These are phyloP conservation scores for Vigna radiata DNA, from an alignment of 306 rosid species.

Conservation along the genomic window DNA sequence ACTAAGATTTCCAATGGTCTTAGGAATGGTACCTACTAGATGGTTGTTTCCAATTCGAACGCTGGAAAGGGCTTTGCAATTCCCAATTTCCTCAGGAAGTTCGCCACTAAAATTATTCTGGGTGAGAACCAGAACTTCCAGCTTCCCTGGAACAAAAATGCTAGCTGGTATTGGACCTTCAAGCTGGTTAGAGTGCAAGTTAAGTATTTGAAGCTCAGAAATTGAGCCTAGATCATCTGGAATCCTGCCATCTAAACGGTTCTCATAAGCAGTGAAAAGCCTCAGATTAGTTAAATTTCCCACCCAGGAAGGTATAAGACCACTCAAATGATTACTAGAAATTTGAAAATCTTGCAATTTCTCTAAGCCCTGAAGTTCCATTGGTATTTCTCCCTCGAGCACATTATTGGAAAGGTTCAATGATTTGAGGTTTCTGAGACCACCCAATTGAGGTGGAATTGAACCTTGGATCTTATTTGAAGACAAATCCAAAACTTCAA, in stretches of 20 bases:
- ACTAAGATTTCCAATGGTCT: slow-evolving; percentile 74
- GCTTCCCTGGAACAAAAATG: slow-evolving; percentile 81
- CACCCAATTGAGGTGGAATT: slow-evolving; percentile 78
- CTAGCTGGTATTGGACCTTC: slow-evolving; percentile 86
- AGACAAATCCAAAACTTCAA: slow-evolving; percentile 89
- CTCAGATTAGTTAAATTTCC: slow-evolving; percentile 82
- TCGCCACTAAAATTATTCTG: slow-evolving; percentile 76
- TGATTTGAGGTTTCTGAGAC: slow-evolving; percentile 75
- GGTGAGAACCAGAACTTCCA: slow-evolving; percentile 85
- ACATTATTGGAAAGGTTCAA: slow-evolving; percentile 81
- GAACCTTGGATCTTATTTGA: slow-evolving; percentile 79
- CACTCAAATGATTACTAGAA: slow-evolving; percentile 84
- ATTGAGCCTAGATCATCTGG: slow-evolving; percentile 78
- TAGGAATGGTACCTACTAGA: slow-evolving; percentile 52
- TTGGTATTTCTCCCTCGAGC: slow-evolving; percentile 81
- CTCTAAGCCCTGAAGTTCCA: slow-evolving; percentile 70
- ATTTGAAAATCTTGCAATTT: slow-evolving; percentile 78
- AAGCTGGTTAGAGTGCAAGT: slow-evolving; percentile 89
- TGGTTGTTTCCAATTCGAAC: slow-evolving; percentile 57
- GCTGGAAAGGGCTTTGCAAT: slow-evolving; percentile 54
- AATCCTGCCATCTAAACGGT: slow-evolving; percentile 71
- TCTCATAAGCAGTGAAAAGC: slow-evolving; percentile 91
- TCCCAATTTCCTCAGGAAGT: slow-evolving; percentile 54
- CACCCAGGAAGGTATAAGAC: slow-evolving; percentile 81
- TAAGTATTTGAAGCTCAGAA: slow-evolving; percentile 78